These are phyloP conservation scores for Obelidium mucronatum DNA, from an alignment of 192 early-diverging fungal species.

Conservation along the genomic window DNA sequence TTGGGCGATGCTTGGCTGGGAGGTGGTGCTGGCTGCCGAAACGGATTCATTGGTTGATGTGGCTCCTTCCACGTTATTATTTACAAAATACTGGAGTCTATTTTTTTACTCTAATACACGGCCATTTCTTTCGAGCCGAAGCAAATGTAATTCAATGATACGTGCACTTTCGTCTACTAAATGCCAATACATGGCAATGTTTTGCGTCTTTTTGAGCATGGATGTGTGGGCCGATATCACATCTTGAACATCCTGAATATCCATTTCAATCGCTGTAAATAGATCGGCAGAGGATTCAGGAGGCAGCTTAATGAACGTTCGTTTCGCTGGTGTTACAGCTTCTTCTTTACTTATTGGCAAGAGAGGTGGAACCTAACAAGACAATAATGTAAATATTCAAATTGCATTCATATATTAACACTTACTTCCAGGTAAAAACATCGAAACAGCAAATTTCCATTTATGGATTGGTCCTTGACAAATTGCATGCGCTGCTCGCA, in stretches of 20 bases:
- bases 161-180: conserved; percentile 27
- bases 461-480: conserved; percentile 31
- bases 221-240: conserved; percentile 30
- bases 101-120: too few relatives aligned
- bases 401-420: not conserved
- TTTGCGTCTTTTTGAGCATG: conserved; percentile 7
- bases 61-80: too few relatives aligned
- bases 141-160: too few relatives aligned
- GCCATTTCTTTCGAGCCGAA: too few relatives aligned
- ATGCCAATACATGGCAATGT: conserved; percentile 32
- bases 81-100: too few relatives aligned
- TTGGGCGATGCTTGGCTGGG: not conserved
- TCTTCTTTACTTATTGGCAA: too few relatives aligned
- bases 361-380: too few relatives aligned
- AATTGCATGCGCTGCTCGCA: conserved; percentile 36
- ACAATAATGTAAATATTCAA: not conserved
- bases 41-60: too few relatives aligned
- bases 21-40: not conserved
- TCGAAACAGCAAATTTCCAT: conserved; percentile 38
- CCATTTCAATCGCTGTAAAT: conserved; percentile 4
- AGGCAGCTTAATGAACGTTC: conserved; percentile 35
- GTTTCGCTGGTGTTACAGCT: not conserved
- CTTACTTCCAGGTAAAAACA: conserved; percentile 44
- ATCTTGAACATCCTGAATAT: conserved; percentile 1
- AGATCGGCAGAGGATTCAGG: conserved; percentile 2